Base-by-base conservation (phyloP, 2,329 filamentous ascomycete species). In the Phaeosphaeria sp. region DNA sequence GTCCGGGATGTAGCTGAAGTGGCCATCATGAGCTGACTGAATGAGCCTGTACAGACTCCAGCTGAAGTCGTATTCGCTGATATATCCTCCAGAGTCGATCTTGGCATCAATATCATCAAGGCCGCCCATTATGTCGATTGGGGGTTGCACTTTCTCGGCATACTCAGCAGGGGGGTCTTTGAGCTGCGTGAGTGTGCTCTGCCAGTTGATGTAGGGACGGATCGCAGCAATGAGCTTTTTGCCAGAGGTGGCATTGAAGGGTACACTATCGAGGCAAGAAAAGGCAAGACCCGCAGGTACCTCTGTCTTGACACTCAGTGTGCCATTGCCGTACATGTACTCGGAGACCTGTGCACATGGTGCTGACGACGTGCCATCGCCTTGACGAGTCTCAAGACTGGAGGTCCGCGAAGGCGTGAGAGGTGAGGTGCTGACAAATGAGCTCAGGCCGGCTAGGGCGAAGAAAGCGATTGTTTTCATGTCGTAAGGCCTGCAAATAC, bases 11-110 rank as follows among this genome's bases (percentile, higher is more conserved):
- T 83, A 87, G 1, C 75, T 71, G 56, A 89, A 87, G 69, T 91
- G 89, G 1, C 87, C 87, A 69, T 91, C 89, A 63, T 90, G 87
- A 1, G 85, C 84, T 1, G 80, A 80, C 20, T 79, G 79, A 48
- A 88, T 80, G 15, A 86, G 72, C 36, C 80, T 73, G 55, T 84
- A 83, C 2, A 91, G 77, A 25, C 84, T 84, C 60, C 71, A 79
- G 10, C 80, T 80, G 59, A 82, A 83, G 18, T 75, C 73, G 52
- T 80, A 81, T 57, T 82, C 80, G 49, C 65, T 77, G 33, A 64
- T 65, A 62, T 78, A 80, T 15, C 63, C 61, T 17, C 74, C 76
- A 18, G 69, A 63, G 33, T 74, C 69, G 17, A 81, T 72, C 6
- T 77, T 74, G 9, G 66, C 62, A 30, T 71, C 73, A 36, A 82